Evolutionary conservation across 2,329 filamentous ascomycete species (phyloP), one percentile per base, ranked within the genome.

Genomic region (Cylindrodendrum hubeiense): DNA sequence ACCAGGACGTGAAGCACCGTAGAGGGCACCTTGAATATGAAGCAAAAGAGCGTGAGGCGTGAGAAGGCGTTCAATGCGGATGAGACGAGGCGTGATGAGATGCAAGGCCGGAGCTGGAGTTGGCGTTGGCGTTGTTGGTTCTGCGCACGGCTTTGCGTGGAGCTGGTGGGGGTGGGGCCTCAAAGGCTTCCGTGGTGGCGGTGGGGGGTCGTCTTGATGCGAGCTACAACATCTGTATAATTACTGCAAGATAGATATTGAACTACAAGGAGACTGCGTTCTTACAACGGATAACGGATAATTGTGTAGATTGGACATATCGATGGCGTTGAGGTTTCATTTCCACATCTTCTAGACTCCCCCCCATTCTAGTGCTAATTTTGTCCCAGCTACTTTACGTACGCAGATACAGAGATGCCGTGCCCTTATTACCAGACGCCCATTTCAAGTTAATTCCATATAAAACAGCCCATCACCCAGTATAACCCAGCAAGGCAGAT

Each of bases 151-250:
- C 15, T 41, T 17, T 57, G 56, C 57, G 61, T 59, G 26, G 44
- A 61, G 67, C 57, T 66, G 54, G 64, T 67, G 72, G 64, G 67
- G 66, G 71, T 66, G 72, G 72, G 64, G 60, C 67, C 17, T 17
- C n/a, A 24, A 59, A 44, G 13, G 24, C 22, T 69, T 67, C 70
- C 65, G 64, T 60, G 49, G 71, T 66, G 69, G 69, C 57, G 67
- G 60, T 21, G 10, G 9, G 52, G 33, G 24, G 50, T 13, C 33
- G 21, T 33, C 21, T 24, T 17, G 12, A 15, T 12, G 19, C 43
- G 41, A 44, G 56, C 7, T 19, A 7, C 33, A 34, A 12, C 15
- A 9, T 34, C 9, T 9, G 33, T 34, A 34, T 12, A 34, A 34
- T n/a, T n/a, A n/a, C n/a, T n/a, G n/a, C n/a, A n/a, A n/a, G n/a